Evolutionary conservation across 2,329 filamentous ascomycete genomes (phyloP).

Genomic region (Monosporascus sp.): DNA sequence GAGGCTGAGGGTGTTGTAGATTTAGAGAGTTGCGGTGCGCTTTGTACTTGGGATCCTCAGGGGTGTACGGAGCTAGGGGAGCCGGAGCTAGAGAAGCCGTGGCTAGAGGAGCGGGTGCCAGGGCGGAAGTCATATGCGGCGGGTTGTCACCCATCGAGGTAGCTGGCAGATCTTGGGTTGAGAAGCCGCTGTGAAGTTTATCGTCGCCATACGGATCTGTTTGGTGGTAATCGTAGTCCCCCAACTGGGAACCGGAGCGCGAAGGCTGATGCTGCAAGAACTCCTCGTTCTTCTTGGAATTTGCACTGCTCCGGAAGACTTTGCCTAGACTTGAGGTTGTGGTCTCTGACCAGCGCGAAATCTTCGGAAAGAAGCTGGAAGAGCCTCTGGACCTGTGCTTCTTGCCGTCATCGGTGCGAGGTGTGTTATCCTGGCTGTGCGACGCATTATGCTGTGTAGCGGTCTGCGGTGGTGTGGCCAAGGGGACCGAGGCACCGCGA

Average conservation of each 20-base stretch:
- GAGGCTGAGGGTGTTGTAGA: constrained; percentile 73
- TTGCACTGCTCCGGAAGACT: constrained; percentile 64
- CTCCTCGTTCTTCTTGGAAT: constrained; percentile 50
- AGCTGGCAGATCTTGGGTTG: constrained; percentile 42
- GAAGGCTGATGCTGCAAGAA: constrained; percentile 58
- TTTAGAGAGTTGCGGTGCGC: constrained; percentile 77
- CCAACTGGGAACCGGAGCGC: constrained; percentile 71
- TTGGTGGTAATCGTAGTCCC: constrained; percentile 57
- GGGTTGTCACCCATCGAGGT: constrained; percentile 18
- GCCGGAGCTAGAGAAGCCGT: constrained; percentile 18
- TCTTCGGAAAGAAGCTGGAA: constrained; percentile 78
- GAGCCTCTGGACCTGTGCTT: constrained; percentile 87
- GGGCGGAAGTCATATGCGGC: constrained; percentile 9
- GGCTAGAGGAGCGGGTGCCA: constrained; percentile 34
- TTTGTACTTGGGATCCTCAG: constrained; percentile 73
- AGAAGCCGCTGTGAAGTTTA: constrained; percentile 53
- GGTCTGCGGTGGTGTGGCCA: constrained; percentile 53
- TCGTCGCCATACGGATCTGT: constrained; percentile 56
- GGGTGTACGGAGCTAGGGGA: constrained; percentile 46
- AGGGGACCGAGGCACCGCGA: constrained; percentile 48
- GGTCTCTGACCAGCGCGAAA: constrained; percentile 95
- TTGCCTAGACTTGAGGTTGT: constrained; percentile 83
- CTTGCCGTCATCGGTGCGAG: constrained; percentile 67
- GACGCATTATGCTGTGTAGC: constrained; percentile 35
- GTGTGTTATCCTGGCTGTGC: constrained; percentile 76